These are phyloP conservation scores for Wickerhamiella cacticola DNA, from an alignment of 805 yeast species.

Conservation along the genomic window DNA sequence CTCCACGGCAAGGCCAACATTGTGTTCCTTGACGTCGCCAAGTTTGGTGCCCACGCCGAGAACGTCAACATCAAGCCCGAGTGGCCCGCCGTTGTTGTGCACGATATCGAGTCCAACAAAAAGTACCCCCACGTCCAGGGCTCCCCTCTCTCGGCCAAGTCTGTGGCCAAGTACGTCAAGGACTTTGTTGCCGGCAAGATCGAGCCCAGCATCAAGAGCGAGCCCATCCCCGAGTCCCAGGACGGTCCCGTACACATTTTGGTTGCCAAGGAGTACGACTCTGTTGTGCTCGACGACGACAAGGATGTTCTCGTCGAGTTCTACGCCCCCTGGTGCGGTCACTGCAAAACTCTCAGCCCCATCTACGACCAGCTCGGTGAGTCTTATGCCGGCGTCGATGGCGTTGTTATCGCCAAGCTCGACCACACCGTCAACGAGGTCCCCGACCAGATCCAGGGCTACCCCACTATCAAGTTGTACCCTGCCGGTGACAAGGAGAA, in stretches of 20 bases:
- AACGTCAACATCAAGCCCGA: conserved; percentile 64
- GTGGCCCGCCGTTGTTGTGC: conserved; percentile 86
- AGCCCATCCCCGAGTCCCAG: conserved; percentile 74
- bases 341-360: conserved; percentile 86
- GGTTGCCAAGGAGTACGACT: conserved; percentile 75
- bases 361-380: conserved; percentile 76
- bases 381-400: conserved; percentile 43
- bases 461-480: conserved; percentile 83
- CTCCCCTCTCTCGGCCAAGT: conserved; percentile 37
- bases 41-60: conserved; percentile 77
- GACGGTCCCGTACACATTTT: conserved; percentile 55
- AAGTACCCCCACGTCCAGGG: conserved; percentile 71
- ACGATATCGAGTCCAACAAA: conserved; percentile 51
- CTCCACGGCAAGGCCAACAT: conserved; percentile 72
- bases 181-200: conserved; percentile 53
- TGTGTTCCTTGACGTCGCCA: conserved; percentile 74
- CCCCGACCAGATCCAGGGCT: conserved; percentile 62
- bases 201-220: conserved; percentile 68
- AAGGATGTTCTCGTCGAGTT: conserved; percentile 69
- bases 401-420: conserved; percentile 68
- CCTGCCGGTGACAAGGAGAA: conserved; percentile 70
- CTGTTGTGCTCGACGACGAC: conserved; percentile 47
- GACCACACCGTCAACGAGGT: conserved; percentile 90
- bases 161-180: conserved; percentile 50
- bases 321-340: conserved; percentile 89